Percentiles rank a stretch among this genome's conserved stretches.
Conservation (phyloP, 306 rosid genomes). For the Calophaca sinica region DNA sequence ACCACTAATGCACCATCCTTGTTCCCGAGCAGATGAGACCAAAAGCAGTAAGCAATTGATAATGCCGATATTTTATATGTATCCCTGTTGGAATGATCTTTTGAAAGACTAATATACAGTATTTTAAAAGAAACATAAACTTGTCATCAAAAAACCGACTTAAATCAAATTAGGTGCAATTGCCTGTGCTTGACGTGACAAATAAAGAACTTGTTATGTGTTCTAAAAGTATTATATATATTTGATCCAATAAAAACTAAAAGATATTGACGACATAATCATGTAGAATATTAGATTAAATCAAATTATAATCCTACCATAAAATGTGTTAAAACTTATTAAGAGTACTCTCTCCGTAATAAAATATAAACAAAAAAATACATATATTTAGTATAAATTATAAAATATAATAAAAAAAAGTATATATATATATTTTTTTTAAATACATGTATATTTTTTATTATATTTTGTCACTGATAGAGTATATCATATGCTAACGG, state of each 20-base stretch:
- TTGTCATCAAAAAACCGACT: background rate
- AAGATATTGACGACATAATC: background rate
- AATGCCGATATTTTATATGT: slow-evolving; percentile 1
- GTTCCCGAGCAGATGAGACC: slow-evolving; percentile 44
- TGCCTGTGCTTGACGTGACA: background rate
- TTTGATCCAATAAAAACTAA: background rate
- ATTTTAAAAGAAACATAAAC: background rate
- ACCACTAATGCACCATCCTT: slow-evolving; percentile 46
- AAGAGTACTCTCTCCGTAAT: too few relatives aligned
- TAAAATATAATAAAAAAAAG: too few relatives aligned
- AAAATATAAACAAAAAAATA: too few relatives aligned
- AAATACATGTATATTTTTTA: too few relatives aligned
- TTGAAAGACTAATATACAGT: background rate
- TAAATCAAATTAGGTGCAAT: slow-evolving; percentile 25
- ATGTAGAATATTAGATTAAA: background rate
- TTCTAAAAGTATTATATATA: background rate
- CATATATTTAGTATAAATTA: too few relatives aligned
- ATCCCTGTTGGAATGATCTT: slow-evolving; percentile 35
- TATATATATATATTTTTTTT: too few relatives aligned
- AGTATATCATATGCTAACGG: too few relatives aligned
- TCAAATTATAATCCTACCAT: background rate
- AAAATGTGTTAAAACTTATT: too few relatives aligned
- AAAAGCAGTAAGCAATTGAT: slow-evolving; percentile 44
- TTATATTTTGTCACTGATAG: too few relatives aligned
- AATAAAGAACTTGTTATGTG: slow-evolving; percentile 8